These are phyloP conservation scores for Corinectria fuckeliana DNA, from an alignment of 2,329 filamentous ascomycete species.

Conservation along the genomic window DNA sequence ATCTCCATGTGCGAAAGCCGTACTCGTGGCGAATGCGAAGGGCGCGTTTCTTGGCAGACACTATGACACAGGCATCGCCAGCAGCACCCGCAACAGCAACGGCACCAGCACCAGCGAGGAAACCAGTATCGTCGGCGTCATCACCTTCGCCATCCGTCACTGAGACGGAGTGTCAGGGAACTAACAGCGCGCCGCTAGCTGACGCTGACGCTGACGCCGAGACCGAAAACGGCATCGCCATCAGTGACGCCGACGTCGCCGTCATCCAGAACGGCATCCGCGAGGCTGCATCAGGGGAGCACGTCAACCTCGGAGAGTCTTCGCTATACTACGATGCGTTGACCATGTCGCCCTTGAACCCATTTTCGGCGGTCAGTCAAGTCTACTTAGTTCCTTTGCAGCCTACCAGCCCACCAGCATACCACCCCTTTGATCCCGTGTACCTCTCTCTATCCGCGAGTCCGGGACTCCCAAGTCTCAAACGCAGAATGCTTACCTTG, in stretches of 20 bases:
- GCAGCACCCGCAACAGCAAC: no score
- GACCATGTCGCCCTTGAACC: conserved; percentile 63
- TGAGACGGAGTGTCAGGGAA: no score
- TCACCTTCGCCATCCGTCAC: not conserved
- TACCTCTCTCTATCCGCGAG: not conserved
- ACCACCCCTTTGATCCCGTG: not conserved
- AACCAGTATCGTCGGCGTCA: no score
- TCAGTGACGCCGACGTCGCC: conserved; percentile 38
- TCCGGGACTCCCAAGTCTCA: not conserved
- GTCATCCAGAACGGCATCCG: conserved; percentile 31
- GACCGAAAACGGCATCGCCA: conserved; percentile 19
- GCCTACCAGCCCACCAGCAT: not conserved
- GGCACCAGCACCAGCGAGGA: no score
- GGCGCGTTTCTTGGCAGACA: not conserved
- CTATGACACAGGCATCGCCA: conserved; percentile 2
- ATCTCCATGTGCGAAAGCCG: not conserved
- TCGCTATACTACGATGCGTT: conserved; percentile 64
- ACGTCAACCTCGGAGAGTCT: conserved; percentile 42
- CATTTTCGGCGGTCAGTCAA: conserved; percentile 59
- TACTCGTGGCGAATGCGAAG: not conserved
- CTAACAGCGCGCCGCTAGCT: not conserved
- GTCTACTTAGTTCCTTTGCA: not conserved
- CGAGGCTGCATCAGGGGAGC: conserved; percentile 26
- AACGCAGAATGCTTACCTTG: conserved; percentile 19
- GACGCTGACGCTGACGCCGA: not conserved